Evolutionary conservation across 148 eudicot species (phyloP).

Genomic region (Polygonum maritimum): DNA sequence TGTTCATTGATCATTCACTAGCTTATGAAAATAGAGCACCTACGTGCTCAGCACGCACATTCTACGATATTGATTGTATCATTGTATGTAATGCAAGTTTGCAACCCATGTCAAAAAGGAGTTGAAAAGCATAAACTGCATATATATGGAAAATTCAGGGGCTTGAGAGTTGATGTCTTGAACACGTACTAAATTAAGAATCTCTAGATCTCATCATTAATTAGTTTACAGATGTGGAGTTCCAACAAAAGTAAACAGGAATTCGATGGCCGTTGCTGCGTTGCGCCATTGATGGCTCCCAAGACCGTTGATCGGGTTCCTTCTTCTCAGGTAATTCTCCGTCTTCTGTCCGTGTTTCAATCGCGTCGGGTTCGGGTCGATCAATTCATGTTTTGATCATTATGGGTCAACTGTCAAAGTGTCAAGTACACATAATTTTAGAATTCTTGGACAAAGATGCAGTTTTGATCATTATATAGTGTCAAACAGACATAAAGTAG

Average conservation of each 20-base stretch:
- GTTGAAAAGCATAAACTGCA: neutral
- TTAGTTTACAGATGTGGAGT: slow-evolving; percentile 16
- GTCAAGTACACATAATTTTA: too few relatives aligned
- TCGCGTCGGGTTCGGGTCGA: too few relatives aligned
- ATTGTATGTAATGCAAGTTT: neutral
- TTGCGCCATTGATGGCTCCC: slow-evolving; percentile 22
- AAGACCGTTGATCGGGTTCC: slow-evolving; percentile 13
- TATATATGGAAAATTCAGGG: neutral
- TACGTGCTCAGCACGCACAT: neutral
- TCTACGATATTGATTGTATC: neutral
- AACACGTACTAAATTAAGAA: neutral
- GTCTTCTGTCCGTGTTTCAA: too few relatives aligned
- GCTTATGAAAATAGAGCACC: neutral
- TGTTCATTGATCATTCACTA: neutral
- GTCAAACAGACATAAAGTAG: too few relatives aligned
- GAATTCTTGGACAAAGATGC: too few relatives aligned
- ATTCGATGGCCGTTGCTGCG: slow-evolving; percentile 25
- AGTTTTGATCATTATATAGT: too few relatives aligned
- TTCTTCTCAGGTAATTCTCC: neutral
- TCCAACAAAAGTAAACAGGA: slow-evolving; percentile 25
- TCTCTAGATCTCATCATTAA: too few relatives aligned
- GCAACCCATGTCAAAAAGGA: neutral
- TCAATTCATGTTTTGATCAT: too few relatives aligned
- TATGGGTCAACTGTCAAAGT: too few relatives aligned
- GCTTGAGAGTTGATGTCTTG: neutral